Evolutionary conservation across 352 stramenopile species (phyloP).

Genomic region (Pythium rhizo-oryzae): DNA sequence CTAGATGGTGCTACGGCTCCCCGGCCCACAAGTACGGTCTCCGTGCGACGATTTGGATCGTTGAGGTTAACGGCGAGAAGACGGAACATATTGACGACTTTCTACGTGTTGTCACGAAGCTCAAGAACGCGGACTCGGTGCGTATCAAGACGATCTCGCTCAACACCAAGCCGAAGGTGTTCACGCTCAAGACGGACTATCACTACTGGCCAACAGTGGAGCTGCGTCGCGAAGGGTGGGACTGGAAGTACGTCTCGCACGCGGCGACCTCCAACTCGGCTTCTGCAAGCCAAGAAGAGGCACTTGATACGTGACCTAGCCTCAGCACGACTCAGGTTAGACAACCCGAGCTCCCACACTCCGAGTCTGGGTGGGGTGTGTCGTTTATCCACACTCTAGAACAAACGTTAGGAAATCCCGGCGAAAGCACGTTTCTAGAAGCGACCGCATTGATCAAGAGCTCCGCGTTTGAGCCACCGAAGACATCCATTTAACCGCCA

Average conservation of each 20-base stretch:
- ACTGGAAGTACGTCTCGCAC: slow-evolving; percentile 80
- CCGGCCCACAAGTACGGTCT: slow-evolving; percentile 92
- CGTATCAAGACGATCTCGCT: slow-evolving; percentile 91
- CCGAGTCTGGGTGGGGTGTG: no score
- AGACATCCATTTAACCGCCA: no score
- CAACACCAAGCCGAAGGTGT: slow-evolving; percentile 89
- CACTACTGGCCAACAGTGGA: slow-evolving; percentile 92
- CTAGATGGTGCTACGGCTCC: slow-evolving; percentile 90
- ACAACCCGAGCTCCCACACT: not conserved
- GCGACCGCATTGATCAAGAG: no score
- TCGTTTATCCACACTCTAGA: not conserved
- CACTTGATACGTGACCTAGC: no score
- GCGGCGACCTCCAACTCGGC: slow-evolving; percentile 1
- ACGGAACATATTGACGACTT: slow-evolving; percentile 87
- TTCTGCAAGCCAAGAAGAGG: not conserved
- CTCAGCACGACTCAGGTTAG: no score
- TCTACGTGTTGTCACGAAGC: slow-evolving; percentile 74
- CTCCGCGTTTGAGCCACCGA: no score
- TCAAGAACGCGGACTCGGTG: slow-evolving; percentile 83
- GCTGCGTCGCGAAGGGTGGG: slow-evolving; percentile 59
- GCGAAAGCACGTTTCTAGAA: no score
- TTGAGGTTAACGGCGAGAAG: slow-evolving; percentile 88
- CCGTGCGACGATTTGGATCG: slow-evolving; percentile 89
- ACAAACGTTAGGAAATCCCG: not conserved
- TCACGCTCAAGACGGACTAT: slow-evolving; percentile 92